Percentiles rank a stretch among this genome's conserved stretches.
These are phyloP conservation scores for Kwoniella mangroviensis DNA, from an alignment of 768 basidiomycete genomes.

Conservation along the genomic window DNA sequence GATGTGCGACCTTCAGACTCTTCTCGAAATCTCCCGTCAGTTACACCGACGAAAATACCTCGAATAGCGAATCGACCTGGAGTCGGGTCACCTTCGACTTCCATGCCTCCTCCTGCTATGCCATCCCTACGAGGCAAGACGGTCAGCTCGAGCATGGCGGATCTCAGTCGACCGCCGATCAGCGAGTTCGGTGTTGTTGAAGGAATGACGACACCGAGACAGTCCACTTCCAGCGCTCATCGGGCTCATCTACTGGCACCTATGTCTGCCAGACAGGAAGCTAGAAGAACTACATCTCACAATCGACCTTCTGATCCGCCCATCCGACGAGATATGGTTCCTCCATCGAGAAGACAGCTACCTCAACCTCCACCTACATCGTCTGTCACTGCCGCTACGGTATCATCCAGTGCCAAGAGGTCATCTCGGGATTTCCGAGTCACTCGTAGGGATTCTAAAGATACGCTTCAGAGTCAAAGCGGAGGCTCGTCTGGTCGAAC, in stretches of 20 bases:
- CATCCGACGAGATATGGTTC: conserved; percentile 27
- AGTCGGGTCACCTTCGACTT: conserved; percentile 24
- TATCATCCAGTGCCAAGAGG: conserved; percentile 46
- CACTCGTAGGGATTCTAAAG: conserved; percentile 27
- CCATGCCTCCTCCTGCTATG: conserved; percentile 45
- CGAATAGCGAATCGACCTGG: conserved; percentile 50
- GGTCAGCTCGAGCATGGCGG: conserved; percentile 35
- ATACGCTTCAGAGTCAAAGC: conserved; percentile 25
- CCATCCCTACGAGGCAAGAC: conserved; percentile 63
- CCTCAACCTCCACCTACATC: conserved; percentile 43
- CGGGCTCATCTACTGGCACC: conserved; percentile 47
- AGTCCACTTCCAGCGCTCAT: conserved; percentile 37
- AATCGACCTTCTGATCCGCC: conserved; percentile 26
- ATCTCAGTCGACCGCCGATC: conserved; percentile 31
- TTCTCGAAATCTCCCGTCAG: conserved; percentile 34
- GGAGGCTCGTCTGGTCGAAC: conserved; percentile 24
- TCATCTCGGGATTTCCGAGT: conserved; percentile 35
- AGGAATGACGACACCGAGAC: conserved; percentile 18
- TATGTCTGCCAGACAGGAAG: conserved; percentile 44
- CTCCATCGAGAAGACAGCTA: conserved; percentile 41
- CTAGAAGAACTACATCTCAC: conserved; percentile 21
- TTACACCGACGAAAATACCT: conserved; percentile 58
- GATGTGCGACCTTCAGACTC: conserved; percentile 24
- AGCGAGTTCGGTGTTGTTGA: conserved; percentile 45
- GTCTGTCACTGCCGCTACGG: conserved; percentile 39